Conservation (phyloP, 2,329 filamentous ascomycete species). For the Cordyceps militaris region DNA sequence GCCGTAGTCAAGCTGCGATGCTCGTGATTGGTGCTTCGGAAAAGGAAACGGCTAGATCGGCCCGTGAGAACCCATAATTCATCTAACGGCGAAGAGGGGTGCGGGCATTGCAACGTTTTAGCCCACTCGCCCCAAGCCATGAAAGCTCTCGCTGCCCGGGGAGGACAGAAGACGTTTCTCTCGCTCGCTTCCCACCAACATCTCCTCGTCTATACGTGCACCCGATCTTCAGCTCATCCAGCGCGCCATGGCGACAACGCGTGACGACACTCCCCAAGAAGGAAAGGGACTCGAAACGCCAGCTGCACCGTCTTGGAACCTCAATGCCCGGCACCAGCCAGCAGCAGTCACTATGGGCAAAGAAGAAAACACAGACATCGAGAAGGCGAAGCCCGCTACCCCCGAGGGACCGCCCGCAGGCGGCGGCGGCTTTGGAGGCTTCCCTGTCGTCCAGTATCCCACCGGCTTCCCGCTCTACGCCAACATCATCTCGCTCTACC, state of each 20-base stretch:
- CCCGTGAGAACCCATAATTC: background rate
- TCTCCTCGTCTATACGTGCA: background rate
- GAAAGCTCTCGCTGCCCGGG: background rate
- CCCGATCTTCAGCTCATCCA: background rate
- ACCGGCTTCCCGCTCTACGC: slow-evolving; percentile 5
- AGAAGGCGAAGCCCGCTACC: background rate
- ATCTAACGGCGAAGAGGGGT: background rate
- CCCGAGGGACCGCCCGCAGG: background rate
- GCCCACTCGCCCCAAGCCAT: background rate
- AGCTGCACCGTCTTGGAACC: background rate
- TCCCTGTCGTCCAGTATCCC: slow-evolving; percentile 8
- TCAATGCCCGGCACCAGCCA: background rate
- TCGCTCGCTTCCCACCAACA: background rate
- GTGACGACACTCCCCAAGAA: background rate
- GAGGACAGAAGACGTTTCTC: background rate
- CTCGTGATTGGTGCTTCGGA: slow-evolving; percentile 6
- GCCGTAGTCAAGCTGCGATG: background rate
- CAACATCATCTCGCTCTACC: slow-evolving; percentile 8
- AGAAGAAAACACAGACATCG: background rate
- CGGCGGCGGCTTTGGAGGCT: slow-evolving; percentile 1
- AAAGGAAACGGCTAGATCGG: background rate
- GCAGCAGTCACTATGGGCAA: background rate
- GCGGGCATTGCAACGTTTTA: background rate
- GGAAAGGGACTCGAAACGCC: background rate
- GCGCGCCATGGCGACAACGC: background rate